Percentiles rank a stretch among this genome's conserved stretches.
Evolutionary conservation across 163 green algal species (phyloP).

Genomic region (Coccomyxa subellipsoidea): DNA sequence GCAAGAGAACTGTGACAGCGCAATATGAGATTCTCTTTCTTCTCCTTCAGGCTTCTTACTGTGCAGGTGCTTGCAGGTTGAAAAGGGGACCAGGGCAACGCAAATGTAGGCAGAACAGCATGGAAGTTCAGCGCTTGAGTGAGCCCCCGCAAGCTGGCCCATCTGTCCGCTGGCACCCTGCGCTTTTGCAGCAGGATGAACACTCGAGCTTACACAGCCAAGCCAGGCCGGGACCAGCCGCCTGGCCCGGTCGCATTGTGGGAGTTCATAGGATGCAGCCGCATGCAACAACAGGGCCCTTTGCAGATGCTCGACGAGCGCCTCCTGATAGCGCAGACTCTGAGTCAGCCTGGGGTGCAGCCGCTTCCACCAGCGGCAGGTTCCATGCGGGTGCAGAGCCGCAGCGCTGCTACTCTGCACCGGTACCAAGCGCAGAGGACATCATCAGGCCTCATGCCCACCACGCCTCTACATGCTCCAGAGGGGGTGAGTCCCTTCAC

Average conservation of each 20-base stretch:
- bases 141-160: neutral
- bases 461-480: too few species aligned
- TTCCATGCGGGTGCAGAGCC: neutral
- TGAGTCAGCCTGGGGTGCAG: neutral
- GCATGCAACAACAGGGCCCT: neutral
- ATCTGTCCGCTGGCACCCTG: neutral
- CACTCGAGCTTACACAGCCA: neutral
- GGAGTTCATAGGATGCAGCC: neutral
- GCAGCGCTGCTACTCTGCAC: neutral
- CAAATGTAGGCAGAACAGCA: neutral
- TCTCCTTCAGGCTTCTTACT: neutral
- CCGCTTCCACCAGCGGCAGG: neutral
- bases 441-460: neutral
- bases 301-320: neutral
- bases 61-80: neutral
- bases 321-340: neutral
- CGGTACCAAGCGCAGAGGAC: neutral
- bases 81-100: neutral
- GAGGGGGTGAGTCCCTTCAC: neutral
- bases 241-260: neutral
- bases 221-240: neutral
- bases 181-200: neutral
- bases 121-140: neutral
- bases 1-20: too few species aligned
- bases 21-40: too few species aligned